Conservation (phyloP, 208 protist species). For the Acanthamoeba culbertsoni region DNA sequence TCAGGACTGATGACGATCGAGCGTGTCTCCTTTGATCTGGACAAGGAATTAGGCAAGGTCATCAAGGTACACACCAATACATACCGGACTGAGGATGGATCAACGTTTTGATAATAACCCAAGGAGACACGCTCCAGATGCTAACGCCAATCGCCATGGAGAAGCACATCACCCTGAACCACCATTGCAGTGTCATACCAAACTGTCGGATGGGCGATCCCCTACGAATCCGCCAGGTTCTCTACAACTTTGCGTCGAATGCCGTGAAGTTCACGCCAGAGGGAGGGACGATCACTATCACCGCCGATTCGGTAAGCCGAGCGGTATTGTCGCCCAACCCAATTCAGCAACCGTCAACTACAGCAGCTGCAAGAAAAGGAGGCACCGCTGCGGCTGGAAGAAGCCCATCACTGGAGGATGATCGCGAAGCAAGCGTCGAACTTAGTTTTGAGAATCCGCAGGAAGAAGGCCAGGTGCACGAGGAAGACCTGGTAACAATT, state of each 20-base stretch:
- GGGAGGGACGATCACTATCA: background rate
- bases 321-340: background rate
- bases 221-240: constrained; percentile 65
- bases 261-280: constrained; percentile 71
- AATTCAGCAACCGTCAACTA: background rate
- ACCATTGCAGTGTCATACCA: background rate
- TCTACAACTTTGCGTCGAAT: constrained; percentile 74
- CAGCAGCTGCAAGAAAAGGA: background rate
- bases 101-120: too few relatives aligned
- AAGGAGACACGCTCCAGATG: too few relatives aligned
- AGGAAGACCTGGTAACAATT: background rate
- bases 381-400: background rate
- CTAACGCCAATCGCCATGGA: background rate
- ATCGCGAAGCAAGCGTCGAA: background rate
- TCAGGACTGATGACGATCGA: background rate
- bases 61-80: too few relatives aligned
- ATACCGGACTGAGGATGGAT: too few relatives aligned
- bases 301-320: background rate
- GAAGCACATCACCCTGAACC: background rate
- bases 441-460: too few relatives aligned
- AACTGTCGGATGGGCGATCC: background rate
- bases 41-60: background rate
- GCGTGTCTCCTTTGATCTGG: background rate
- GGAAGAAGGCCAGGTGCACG: background rate
- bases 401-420: background rate